Percentiles rank a stretch among this genome's conserved stretches.
These are phyloP conservation scores for Earliella scabrosa DNA, from an alignment of 1,284 basidiomycete species.

Conservation along the genomic window DNA sequence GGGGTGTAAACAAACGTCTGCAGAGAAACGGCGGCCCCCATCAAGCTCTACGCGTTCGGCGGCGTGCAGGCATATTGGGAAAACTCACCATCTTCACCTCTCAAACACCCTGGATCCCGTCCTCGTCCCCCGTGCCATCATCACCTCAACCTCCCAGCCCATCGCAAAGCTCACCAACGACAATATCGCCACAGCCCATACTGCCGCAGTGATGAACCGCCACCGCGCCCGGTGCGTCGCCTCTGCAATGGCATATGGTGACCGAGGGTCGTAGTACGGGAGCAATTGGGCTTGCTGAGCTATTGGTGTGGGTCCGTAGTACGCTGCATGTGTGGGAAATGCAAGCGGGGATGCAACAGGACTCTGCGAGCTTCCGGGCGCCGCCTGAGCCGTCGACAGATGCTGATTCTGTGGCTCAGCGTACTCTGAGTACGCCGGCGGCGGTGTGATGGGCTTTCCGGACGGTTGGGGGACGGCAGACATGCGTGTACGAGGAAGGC, in stretches of 20 bases:
- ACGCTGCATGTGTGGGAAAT: constrained; percentile 25
- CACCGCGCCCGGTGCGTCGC: constrained; percentile 33
- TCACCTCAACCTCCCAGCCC: constrained; percentile 30
- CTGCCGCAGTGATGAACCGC: constrained; percentile 34
- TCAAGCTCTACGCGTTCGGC: too few species aligned
- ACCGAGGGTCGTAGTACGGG: constrained; percentile 39
- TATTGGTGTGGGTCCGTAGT: constrained; percentile 37
- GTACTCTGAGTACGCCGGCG: constrained; percentile 33
- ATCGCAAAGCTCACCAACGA: constrained; percentile 28
- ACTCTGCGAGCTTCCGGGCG: constrained; percentile 12
- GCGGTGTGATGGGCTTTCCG: constrained; percentile 31
- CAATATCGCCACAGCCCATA: constrained; percentile 34
- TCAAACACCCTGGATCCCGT: constrained; percentile 8
- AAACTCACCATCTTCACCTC: constrained; percentile 1
- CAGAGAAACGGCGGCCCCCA: too few species aligned
- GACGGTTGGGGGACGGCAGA: constrained; percentile 11
- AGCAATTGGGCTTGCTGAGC: constrained; percentile 34
- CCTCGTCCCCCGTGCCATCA: constrained; percentile 15
- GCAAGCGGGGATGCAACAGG: constrained; percentile 19
- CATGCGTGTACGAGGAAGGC: constrained; percentile 11
- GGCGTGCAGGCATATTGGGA: too few species aligned
- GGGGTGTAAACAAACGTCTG: background rate
- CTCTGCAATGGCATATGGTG: constrained; percentile 32
- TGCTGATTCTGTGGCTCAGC: constrained; percentile 17
- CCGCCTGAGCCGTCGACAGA: constrained; percentile 12